Conservation (phyloP, 768 basidiomycete genomes). For the Suillus subalutaceus region DNA sequence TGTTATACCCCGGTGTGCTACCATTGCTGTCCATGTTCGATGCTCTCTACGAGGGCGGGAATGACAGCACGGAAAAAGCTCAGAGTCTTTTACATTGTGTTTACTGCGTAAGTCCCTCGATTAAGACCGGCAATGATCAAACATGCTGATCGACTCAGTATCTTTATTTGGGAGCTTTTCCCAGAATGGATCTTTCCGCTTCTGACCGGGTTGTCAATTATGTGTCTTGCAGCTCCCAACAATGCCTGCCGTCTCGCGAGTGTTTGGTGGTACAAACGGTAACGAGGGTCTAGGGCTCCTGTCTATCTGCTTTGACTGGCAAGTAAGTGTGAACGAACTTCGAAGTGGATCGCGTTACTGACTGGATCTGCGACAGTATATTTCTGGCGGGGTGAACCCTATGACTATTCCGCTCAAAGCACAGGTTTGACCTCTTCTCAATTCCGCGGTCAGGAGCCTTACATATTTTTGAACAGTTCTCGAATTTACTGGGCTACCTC, state of each 20-base stretch:
- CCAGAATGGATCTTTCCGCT: slow-evolving; percentile 52
- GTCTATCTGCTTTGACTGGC: slow-evolving; percentile 63
- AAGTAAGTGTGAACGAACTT: slow-evolving; percentile 21
- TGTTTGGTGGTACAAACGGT: slow-evolving; percentile 68
- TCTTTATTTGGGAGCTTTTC: slow-evolving; percentile 31
- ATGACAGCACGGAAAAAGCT: slow-evolving; percentile 41
- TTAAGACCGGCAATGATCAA: not conserved
- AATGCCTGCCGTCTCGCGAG: slow-evolving; percentile 57
- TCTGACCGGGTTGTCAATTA: slow-evolving; percentile 61
- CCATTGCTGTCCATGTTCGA: slow-evolving; percentile 54
- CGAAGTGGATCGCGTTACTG: slow-evolving; percentile 13
- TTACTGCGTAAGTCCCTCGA: slow-evolving; percentile 32
- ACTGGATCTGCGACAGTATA: slow-evolving; percentile 20
- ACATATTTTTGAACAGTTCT: no score
- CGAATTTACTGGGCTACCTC: no score
- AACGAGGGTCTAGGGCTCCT: slow-evolving; percentile 71
- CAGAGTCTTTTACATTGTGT: slow-evolving; percentile 51
- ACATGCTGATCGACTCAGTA: slow-evolving; percentile 26
- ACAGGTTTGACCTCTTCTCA: slow-evolving; percentile 25
- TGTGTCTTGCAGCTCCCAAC: slow-evolving; percentile 59
- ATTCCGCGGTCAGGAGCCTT: not conserved
- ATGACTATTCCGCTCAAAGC: slow-evolving; percentile 55
- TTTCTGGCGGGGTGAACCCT: slow-evolving; percentile 41
- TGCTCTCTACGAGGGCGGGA: slow-evolving; percentile 43
- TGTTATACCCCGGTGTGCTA: slow-evolving; percentile 51